Evolutionary conservation across 2,329 filamentous ascomycete species (phyloP).

Genomic region (Colletotrichum phormii): DNA sequence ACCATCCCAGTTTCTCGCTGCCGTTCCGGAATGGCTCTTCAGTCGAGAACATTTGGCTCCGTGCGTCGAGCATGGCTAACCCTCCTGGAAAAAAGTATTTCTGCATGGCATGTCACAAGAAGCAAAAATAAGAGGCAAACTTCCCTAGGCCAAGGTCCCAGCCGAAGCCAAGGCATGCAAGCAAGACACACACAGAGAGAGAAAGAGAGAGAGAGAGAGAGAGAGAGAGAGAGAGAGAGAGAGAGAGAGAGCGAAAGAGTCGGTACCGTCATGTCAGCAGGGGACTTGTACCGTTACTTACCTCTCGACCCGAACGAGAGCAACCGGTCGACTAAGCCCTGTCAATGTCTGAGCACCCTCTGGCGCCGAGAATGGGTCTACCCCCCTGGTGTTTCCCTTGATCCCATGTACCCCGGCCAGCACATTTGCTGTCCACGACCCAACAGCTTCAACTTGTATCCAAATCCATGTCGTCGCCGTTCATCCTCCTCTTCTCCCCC

Average conservation of each 20-base stretch:
- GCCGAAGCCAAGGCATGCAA: constrained; percentile 27
- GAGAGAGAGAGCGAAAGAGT: constrained; percentile 2
- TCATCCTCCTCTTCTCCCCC: constrained; percentile 28
- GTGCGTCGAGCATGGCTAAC: constrained; percentile 30
- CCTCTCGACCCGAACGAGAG: constrained; percentile 24
- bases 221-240: too few species aligned
- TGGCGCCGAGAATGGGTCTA: constrained; percentile 31
- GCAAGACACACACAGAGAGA: too few species aligned
- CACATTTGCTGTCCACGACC: constrained; percentile 30
- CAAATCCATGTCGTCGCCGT: constrained; percentile 34
- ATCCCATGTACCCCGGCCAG: constrained; percentile 32
- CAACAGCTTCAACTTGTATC: constrained; percentile 34
- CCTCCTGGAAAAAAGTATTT: constrained; percentile 14
- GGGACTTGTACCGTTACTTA: constrained; percentile 33
- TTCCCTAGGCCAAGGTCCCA: constrained; percentile 25
- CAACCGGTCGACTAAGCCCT: constrained; percentile 35
- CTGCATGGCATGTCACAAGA: constrained; percentile 21
- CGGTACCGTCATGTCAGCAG: constrained; percentile 23
- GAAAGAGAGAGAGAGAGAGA: too few species aligned
- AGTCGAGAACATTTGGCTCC: constrained; percentile 19
- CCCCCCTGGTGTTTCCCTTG: constrained; percentile 29
- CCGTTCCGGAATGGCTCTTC: constrained; percentile 15
- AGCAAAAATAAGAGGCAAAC: constrained; percentile 26
- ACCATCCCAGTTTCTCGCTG: constrained; percentile 16
- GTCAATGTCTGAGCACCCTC: constrained; percentile 36